phyloP scores from a whole-genome alignment of 306 rosid genomes.

The Mimosa bimucronata region DNA sequence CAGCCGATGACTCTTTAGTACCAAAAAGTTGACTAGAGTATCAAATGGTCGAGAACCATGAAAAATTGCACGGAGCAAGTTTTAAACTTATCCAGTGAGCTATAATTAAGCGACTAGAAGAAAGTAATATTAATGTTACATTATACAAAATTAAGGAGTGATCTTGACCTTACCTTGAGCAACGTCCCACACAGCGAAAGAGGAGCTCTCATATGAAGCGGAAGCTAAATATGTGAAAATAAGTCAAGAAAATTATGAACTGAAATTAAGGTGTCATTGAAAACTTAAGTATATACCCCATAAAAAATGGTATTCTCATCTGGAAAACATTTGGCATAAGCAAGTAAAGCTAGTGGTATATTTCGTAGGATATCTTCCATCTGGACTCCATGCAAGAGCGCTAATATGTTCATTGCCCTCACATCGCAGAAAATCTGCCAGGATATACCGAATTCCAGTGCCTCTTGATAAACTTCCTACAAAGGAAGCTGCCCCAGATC shows the following conservation, averaged over 20 bases:
- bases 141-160: constrained; percentile 20
- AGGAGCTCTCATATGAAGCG: constrained; percentile 84
- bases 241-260: constrained; percentile 58
- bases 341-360: constrained; percentile 18
- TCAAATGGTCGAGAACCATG: no score
- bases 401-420: constrained; percentile 73
- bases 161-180: constrained; percentile 71
- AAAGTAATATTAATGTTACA: constrained; percentile 18
- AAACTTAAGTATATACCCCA: not conserved
- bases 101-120: no score
- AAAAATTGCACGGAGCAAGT: no score
- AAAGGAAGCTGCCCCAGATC: constrained; percentile 77
- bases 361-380: constrained; percentile 90
- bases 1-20: no score
- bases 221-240: constrained; percentile 77
- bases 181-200: constrained; percentile 92
- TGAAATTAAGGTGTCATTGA: not conserved
- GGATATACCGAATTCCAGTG: constrained; percentile 75
- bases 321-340: constrained; percentile 23
- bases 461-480: constrained; percentile 82
- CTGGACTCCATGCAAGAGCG: constrained; percentile 93
- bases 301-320: not conserved
- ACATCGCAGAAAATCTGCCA: constrained; percentile 84
- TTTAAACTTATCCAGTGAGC: no score
- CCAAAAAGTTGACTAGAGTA: no score